Evolutionary conservation across 1,139 yeast genomes (phyloP).

Genomic region (Yamadazyma buinensis): DNA sequence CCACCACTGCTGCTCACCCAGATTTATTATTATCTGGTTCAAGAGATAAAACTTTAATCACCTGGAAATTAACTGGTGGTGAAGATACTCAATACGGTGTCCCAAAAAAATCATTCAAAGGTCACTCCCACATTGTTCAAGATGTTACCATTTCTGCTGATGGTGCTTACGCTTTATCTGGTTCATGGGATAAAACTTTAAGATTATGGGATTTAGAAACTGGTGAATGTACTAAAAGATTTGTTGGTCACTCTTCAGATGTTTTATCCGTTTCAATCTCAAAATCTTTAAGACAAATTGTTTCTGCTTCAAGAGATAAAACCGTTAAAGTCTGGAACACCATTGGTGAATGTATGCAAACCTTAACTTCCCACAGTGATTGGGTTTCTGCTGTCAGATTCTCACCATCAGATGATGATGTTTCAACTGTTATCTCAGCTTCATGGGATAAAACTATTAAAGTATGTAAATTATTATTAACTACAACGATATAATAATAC

Average conservation of each 20-base stretch:
- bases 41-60: slow-evolving; percentile 97
- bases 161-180: slow-evolving; percentile 97
- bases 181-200: slow-evolving; percentile 99
- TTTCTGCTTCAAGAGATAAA: slow-evolving; percentile 98
- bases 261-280: slow-evolving; percentile 97
- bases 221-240: slow-evolving; percentile 93
- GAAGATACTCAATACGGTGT: slow-evolving; percentile 97
- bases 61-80: slow-evolving; percentile 96
- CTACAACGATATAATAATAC: too few relatives aligned
- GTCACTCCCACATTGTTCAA: slow-evolving; percentile 99
- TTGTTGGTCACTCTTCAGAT: slow-evolving; percentile 97
- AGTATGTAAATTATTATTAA: slow-evolving; percentile 91
- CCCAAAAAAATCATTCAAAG: slow-evolving; percentile 95
- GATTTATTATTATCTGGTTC: slow-evolving; percentile 97
- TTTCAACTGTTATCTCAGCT: slow-evolving; percentile 88
- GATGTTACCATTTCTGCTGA: slow-evolving; percentile 98
- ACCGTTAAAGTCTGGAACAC: slow-evolving; percentile 99
- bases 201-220: slow-evolving; percentile 98
- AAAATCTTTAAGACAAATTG: slow-evolving; percentile 96
- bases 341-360: slow-evolving; percentile 96
- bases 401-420: slow-evolving; percentile 67
- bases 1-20: slow-evolving; percentile 98
- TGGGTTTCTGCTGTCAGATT: slow-evolving; percentile 99
- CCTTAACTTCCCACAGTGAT: slow-evolving; percentile 94
- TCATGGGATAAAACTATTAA: slow-evolving; percentile 99